phyloP scores from a whole-genome alignment of 2,329 filamentous ascomycete genomes.

The Tolypocladium album region DNA sequence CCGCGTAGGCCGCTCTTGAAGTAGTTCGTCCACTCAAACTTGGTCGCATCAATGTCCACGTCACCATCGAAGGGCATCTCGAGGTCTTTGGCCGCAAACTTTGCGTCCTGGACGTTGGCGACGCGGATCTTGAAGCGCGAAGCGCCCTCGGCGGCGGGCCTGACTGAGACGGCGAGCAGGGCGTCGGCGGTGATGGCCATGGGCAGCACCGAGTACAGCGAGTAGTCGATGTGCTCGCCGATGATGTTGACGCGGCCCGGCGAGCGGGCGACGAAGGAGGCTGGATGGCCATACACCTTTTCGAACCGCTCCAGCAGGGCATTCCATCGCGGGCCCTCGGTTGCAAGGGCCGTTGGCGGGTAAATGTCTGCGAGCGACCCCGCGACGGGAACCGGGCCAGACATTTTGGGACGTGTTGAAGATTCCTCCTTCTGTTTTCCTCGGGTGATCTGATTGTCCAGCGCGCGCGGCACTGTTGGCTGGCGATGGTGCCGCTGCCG shows the following conservation, averaged over 20 bases:
- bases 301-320: conserved; percentile 62
- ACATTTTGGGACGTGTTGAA: conserved; percentile 25
- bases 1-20: conserved; percentile 87
- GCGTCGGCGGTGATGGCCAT: conserved; percentile 93
- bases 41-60: conserved; percentile 73
- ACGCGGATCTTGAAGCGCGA: conserved; percentile 61
- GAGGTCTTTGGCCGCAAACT: conserved; percentile 69
- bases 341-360: conserved; percentile 56
- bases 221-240: conserved; percentile 98
- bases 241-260: conserved; percentile 97
- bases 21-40: conserved; percentile 96
- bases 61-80: conserved; percentile 50
- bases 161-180: conserved; percentile 65
- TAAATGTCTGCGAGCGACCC: conserved; percentile 74
- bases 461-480: not conserved
- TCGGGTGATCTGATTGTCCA: not conserved
- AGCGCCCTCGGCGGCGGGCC: conserved; percentile 34
- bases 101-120: conserved; percentile 64
- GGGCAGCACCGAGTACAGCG: conserved; percentile 86
- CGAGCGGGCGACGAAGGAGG: conserved; percentile 78
- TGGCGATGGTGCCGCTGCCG: not conserved
- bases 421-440: no score
- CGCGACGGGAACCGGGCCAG: conserved; percentile 59
- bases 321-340: conserved; percentile 67
- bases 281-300: conserved; percentile 54